These are phyloP conservation scores for Parachaetomium inaequale DNA, from an alignment of 495 filamentous ascomycete genomes.

Conservation along the genomic window DNA sequence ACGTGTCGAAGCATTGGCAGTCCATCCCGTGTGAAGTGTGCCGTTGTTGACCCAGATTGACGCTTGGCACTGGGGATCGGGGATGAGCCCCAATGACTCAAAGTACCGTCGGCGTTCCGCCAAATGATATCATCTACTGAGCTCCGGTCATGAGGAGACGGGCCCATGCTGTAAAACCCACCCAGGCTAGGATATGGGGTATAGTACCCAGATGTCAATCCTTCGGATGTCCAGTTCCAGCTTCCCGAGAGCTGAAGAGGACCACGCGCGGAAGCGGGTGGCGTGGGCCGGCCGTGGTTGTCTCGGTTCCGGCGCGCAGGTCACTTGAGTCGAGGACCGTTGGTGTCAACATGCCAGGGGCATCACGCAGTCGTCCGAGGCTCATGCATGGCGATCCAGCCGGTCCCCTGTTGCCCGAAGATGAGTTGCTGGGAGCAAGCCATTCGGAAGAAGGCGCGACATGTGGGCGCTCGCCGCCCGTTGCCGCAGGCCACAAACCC, in stretches of 20 bases:
- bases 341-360: not conserved
- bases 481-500: not conserved
- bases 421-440: not conserved
- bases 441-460: slow-evolving; percentile 1
- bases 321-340: not conserved
- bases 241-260: not conserved
- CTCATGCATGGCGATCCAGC: slow-evolving; percentile 9
- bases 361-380: not conserved
- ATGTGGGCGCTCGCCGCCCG: not conserved
- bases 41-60: no score
- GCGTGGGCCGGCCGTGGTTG: not conserved
- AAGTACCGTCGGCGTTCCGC: not conserved
- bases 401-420: not conserved
- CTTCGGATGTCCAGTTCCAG: slow-evolving; percentile 2
- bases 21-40: no score
- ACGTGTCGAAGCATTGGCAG: no score
- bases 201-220: not conserved
- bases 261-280: not conserved
- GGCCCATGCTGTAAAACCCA: not conserved
- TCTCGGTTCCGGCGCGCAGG: not conserved
- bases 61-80: not conserved
- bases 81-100: not conserved
- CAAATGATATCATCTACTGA: not conserved
- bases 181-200: not conserved
- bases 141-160: not conserved